Percentiles rank a stretch among this genome's conserved stretches.
Evolutionary conservation across 768 basidiomycete species (phyloP).

Genomic region (Auricularia sp.): DNA sequence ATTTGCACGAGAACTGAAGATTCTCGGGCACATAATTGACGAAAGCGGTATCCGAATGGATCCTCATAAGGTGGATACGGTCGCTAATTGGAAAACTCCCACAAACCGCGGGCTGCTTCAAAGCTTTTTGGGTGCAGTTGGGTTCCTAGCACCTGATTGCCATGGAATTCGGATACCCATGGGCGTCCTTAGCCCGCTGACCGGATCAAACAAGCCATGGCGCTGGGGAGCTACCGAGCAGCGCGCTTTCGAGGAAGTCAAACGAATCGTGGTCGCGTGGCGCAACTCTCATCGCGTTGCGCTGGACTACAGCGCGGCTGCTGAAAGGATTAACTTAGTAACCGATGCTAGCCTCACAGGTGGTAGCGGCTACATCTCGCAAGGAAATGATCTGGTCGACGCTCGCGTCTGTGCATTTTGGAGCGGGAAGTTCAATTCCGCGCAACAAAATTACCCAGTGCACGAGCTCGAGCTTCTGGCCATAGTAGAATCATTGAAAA

Average conservation of each 20-base stretch:
- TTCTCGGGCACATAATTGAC: constrained; percentile 19
- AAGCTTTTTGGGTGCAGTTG: constrained; percentile 27
- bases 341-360: constrained; percentile 25
- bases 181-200: constrained; percentile 19
- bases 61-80: constrained; percentile 15
- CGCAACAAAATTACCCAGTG: constrained; percentile 32
- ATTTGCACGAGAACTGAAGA: neutral
- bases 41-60: constrained; percentile 19
- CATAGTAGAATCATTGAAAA: constrained; percentile 22
- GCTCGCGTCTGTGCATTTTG: constrained; percentile 23
- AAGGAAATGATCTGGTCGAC: constrained; percentile 16
- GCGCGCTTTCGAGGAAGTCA: constrained; percentile 22
- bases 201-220: constrained; percentile 9
- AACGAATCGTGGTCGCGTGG: constrained; percentile 12
- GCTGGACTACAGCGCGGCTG: constrained; percentile 10
- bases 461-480: constrained; percentile 31
- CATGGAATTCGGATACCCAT: constrained; percentile 27
- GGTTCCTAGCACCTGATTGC: constrained; percentile 26
- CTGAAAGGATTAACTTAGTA: constrained; percentile 19
- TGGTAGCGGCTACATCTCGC: constrained; percentile 19
- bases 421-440: constrained; percentile 25
- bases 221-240: constrained; percentile 22
- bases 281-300: constrained; percentile 11
- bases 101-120: constrained; percentile 18
- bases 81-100: constrained; percentile 21